These are phyloP conservation scores for Talaromyces amestolkiae DNA, from an alignment of 2,329 filamentous ascomycete species.

Conservation along the genomic window DNA sequence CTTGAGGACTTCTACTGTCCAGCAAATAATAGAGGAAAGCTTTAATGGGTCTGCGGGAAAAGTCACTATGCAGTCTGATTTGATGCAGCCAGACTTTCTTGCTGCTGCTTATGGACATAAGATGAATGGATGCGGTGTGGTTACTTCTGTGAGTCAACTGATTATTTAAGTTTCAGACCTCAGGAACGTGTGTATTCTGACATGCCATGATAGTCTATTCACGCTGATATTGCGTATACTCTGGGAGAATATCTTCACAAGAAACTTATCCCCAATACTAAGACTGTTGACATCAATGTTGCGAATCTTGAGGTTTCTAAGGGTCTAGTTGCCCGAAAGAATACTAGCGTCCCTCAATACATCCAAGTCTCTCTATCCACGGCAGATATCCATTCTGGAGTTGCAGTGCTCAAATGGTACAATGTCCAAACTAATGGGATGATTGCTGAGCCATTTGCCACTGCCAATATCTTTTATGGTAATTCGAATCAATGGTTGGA, in stretches of 20 bases:
- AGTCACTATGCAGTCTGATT: constrained; percentile 21
- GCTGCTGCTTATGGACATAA: constrained; percentile 22
- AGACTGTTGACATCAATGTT: constrained; percentile 23
- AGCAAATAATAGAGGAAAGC: constrained; percentile 13
- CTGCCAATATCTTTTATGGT: constrained; percentile 24
- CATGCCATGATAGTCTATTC: constrained; percentile 17
- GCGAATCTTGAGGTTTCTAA: constrained; percentile 23
- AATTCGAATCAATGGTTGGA: constrained; percentile 25
- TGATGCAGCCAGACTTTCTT: constrained; percentile 17
- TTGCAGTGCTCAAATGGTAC: constrained; percentile 25
- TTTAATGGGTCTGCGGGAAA: neutral
- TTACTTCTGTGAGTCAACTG: constrained; percentile 9
- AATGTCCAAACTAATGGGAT: constrained; percentile 25
- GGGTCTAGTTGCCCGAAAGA: constrained; percentile 54
- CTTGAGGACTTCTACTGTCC: constrained; percentile 21
- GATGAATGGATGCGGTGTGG: constrained; percentile 21
- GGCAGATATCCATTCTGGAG: neutral
- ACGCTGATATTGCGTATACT: constrained; percentile 28
- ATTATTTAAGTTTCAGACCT: no score
- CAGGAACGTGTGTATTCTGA: no score
- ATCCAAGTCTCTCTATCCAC: constrained; percentile 47
- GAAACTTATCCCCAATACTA: constrained; percentile 15
- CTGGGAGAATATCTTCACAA: constrained; percentile 24
- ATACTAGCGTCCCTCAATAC: neutral
- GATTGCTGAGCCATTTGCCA: constrained; percentile 28